phyloP scores from a whole-genome alignment of 1,139 yeast species.

The Yamadazyma spencermartinsiae region DNA sequence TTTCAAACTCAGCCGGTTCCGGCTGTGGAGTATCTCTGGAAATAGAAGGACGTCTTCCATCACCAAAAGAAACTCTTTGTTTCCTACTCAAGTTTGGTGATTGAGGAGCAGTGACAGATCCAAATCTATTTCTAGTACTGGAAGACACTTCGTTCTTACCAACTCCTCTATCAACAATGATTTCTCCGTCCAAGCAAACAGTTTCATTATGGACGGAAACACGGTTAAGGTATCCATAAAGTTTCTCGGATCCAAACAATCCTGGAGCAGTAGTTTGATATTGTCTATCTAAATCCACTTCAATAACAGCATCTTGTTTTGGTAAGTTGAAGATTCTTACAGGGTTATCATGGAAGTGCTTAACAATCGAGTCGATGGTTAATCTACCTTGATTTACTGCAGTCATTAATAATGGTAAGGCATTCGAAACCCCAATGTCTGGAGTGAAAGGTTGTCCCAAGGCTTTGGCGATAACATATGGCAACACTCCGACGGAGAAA shows the following conservation, averaged over 20 bases:
- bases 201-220: slow-evolving; percentile 79
- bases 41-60: slow-evolving; percentile 47
- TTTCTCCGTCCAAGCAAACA: slow-evolving; percentile 78
- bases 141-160: slow-evolving; percentile 57
- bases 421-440: slow-evolving; percentile 78
- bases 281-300: slow-evolving; percentile 77
- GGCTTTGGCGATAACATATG: slow-evolving; percentile 69
- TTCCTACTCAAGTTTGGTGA: slow-evolving; percentile 47
- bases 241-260: slow-evolving; percentile 50
- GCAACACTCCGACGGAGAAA: slow-evolving; percentile 82
- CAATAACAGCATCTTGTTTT: slow-evolving; percentile 75
- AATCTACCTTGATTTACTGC: slow-evolving; percentile 78
- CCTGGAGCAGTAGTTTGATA: slow-evolving; percentile 52
- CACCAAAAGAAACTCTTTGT: slow-evolving; percentile 50
- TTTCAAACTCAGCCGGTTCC: slow-evolving; percentile 49
- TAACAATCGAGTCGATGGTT: slow-evolving; percentile 69
- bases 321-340: slow-evolving; percentile 79
- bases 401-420: slow-evolving; percentile 76
- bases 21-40: slow-evolving; percentile 31
- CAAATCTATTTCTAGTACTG: slow-evolving; percentile 42
- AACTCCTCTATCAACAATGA: slow-evolving; percentile 55
- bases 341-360: slow-evolving; percentile 81
- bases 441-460: slow-evolving; percentile 59
- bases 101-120: slow-evolving; percentile 45
- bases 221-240: slow-evolving; percentile 84